Evolutionary conservation across 371 early-diverging fungal species (phyloP).

Genomic region (Saksenaea vasiformis): DNA sequence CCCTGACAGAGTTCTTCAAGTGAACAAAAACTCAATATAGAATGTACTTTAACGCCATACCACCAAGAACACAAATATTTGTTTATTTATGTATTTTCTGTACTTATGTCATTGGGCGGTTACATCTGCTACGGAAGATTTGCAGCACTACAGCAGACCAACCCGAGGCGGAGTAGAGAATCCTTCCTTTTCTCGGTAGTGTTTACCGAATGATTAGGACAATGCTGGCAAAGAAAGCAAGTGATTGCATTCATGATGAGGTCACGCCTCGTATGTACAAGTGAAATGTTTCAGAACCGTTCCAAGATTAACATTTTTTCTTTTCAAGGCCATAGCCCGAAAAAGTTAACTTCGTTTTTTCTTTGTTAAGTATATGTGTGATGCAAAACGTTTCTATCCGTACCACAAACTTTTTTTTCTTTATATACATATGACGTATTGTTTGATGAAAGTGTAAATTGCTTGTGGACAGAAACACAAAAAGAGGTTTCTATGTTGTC

Average conservation of each 20-base stretch:
- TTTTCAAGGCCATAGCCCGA: not conserved
- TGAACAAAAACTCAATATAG: slow-evolving; percentile 58
- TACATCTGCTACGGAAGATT: too few species aligned
- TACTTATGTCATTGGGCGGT: too few species aligned
- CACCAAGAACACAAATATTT: not conserved
- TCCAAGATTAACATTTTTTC: not conserved
- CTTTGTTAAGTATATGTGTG: not conserved
- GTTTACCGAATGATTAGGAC: slow-evolving; percentile 51
- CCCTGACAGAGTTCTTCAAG: slow-evolving; percentile 65
- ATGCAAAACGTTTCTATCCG: not conserved
- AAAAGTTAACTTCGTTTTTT: not conserved
- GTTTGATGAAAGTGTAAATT: too few species aligned
- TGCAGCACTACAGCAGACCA: too few species aligned
- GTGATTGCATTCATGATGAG: slow-evolving; percentile 53
- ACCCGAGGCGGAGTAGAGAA: too few species aligned
- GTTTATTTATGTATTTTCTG: not conserved
- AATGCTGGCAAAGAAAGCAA: slow-evolving; percentile 41
- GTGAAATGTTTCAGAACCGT: not conserved
- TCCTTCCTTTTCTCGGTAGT: slow-evolving; percentile 38
- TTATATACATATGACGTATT: too few species aligned
- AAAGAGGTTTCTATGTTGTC: not conserved
- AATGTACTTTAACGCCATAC: slow-evolving; percentile 54
- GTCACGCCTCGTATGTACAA: slow-evolving; percentile 45
- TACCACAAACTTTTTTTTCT: not conserved
- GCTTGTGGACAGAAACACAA: not conserved